Evolutionary conservation across 2,329 filamentous ascomycete genomes (phyloP).

Genomic region (Ophiostoma tasmaniense): DNA sequence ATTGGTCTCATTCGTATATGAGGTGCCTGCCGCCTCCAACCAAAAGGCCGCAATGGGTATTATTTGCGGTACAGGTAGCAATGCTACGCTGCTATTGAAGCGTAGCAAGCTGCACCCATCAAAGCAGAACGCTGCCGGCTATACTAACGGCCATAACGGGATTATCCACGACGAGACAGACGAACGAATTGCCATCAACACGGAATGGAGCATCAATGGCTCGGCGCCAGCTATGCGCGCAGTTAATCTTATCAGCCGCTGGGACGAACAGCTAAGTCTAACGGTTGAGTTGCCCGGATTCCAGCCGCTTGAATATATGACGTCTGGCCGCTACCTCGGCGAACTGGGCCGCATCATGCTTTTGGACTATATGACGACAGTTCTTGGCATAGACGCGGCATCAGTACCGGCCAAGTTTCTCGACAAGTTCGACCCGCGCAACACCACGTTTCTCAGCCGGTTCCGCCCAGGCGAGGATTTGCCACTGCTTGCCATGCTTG

Average conservation of each 20-base stretch:
- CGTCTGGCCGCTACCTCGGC: constrained; percentile 66
- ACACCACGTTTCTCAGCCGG: constrained; percentile 65
- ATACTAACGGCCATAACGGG: constrained; percentile 36
- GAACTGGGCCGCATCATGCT: constrained; percentile 66
- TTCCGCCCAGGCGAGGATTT: constrained; percentile 47
- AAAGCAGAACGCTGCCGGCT: constrained; percentile 44
- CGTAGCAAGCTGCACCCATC: constrained; percentile 50
- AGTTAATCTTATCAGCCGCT: constrained; percentile 55
- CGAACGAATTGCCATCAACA: constrained; percentile 61
- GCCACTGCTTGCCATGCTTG: constrained; percentile 39
- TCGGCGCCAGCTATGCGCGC: constrained; percentile 58
- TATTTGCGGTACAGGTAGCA: constrained; percentile 74
- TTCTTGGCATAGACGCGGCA: constrained; percentile 32
- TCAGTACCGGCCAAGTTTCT: constrained; percentile 48
- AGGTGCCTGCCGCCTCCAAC: constrained; percentile 50
- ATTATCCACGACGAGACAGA: neutral
- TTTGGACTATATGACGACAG: constrained; percentile 51
- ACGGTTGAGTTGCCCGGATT: constrained; percentile 65
- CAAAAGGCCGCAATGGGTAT: constrained; percentile 68
- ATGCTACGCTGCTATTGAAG: constrained; percentile 68
- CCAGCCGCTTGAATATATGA: constrained; percentile 80
- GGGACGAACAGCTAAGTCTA: constrained; percentile 60
- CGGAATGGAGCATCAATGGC: constrained; percentile 75
- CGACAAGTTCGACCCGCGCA: constrained; percentile 50
- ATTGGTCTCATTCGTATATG: constrained; percentile 67